A percentile compares a stretch with the other conserved stretches of the same genome.
These are phyloP conservation scores for Lactarius deliciosus DNA, from an alignment of 768 basidiomycete genomes.

Conservation along the genomic window DNA sequence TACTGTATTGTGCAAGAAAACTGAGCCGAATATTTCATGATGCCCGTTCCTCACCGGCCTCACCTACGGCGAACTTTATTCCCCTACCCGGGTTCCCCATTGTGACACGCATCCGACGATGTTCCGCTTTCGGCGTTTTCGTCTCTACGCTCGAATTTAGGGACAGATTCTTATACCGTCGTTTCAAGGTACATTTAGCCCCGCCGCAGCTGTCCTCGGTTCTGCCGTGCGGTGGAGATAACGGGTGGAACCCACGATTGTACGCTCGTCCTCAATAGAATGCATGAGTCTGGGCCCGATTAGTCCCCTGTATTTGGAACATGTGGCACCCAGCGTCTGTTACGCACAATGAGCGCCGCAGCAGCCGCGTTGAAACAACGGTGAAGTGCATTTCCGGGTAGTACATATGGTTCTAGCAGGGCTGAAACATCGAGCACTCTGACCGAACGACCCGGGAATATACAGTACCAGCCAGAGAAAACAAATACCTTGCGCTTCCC, in stretches of 20 bases:
- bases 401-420: not conserved
- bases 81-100: not conserved
- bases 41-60: not conserved
- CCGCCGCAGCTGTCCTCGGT: not conserved
- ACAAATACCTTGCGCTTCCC: not conserved
- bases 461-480: not conserved
- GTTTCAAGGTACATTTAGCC: not conserved
- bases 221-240: constrained; percentile 9
- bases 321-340: not conserved
- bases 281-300: constrained; percentile 6
- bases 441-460: not conserved
- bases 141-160: not conserved
- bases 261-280: not conserved
- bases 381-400: not conserved
- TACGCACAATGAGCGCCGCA: not conserved
- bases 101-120: not conserved
- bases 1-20: constrained; percentile 9
- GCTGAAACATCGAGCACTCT: not conserved
- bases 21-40: constrained; percentile 16
- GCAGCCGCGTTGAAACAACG: not conserved
- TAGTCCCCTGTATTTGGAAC: not conserved
- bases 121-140: constrained; percentile 2
- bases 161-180: not conserved
- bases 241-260: constrained; percentile 3
- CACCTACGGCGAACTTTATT: constrained; percentile 14